phyloP scores from a whole-genome alignment of 140 eudicot genomes.

The Stevia rebaudiana region DNA sequence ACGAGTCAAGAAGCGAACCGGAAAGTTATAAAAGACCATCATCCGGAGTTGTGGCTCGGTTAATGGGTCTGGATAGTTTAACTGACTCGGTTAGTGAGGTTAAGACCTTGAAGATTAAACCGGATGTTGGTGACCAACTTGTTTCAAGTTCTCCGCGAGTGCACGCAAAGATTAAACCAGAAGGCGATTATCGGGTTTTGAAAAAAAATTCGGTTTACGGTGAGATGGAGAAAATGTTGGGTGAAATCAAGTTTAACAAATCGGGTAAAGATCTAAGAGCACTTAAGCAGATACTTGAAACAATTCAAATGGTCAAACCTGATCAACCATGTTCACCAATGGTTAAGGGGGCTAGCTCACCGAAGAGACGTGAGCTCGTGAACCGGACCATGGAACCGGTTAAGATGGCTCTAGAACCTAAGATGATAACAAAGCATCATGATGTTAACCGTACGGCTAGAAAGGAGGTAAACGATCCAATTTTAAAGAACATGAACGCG shows the following conservation, averaged over 20 bases:
- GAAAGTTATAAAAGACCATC: constrained; percentile 52
- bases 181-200: neutral
- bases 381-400: constrained; percentile 23
- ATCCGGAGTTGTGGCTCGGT: constrained; percentile 63
- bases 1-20: constrained; percentile 44
- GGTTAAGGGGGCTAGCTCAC: constrained; percentile 34
- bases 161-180: neutral
- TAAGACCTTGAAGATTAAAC: constrained; percentile 16
- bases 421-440: constrained; percentile 20
- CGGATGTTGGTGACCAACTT: constrained; percentile 12
- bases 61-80: constrained; percentile 81
- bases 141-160: constrained; percentile 33
- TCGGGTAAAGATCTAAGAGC: constrained; percentile 91
- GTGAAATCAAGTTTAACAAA: constrained; percentile 50
- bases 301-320: constrained; percentile 48
- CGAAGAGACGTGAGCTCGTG: constrained; percentile 29
- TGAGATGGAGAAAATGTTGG: constrained; percentile 69
- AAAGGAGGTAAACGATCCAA: constrained; percentile 22
- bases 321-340: constrained; percentile 27
- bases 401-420: constrained; percentile 27
- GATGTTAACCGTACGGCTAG: neutral
- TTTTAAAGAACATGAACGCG: constrained; percentile 26
- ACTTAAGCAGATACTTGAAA: constrained; percentile 83
- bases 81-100: constrained; percentile 35
- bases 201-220: constrained; percentile 50